Evolutionary conservation across 225 moss, liverwort and hornwort genomes (phyloP).

Genomic region (Pseudoscleropodium purum): DNA sequence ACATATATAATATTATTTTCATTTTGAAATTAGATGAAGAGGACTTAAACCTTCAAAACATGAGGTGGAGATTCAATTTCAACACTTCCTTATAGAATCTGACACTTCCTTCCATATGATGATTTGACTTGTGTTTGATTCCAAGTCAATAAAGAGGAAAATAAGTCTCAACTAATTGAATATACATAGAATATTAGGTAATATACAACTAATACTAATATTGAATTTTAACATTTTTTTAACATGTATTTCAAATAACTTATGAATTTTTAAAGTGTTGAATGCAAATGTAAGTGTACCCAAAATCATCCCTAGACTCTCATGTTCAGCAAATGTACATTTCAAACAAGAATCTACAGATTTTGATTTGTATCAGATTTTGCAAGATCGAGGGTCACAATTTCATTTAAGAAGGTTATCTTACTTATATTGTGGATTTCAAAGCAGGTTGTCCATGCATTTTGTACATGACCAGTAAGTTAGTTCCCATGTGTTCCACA

Average conservation of each 20-base stretch:
- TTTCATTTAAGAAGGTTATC: background rate
- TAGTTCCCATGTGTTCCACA: background rate
- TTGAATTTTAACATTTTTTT: background rate
- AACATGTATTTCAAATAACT: background rate
- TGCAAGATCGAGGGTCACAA: background rate
- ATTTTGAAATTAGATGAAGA: background rate
- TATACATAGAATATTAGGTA: fast-evolving
- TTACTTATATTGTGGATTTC: background rate
- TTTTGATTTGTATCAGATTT: background rate
- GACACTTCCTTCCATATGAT: fast-evolving
- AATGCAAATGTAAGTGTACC: background rate
- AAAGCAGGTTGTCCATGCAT: background rate
- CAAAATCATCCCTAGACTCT: fast-evolving
- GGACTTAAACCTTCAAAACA: background rate
- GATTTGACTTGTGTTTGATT: background rate
- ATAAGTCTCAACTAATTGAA: background rate
- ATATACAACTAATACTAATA: background rate
- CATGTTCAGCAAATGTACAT: background rate
- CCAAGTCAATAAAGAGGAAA: background rate
- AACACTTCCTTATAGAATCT: fast-evolving
- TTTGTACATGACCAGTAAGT: too few relatives aligned
- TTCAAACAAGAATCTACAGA: background rate
- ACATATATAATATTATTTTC: background rate
- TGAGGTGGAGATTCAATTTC: background rate
- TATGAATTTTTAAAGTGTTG: background rate